Evolutionary conservation across 495 filamentous ascomycete species (phyloP), one percentile per base, ranked within the genome.

Genomic region (Amorphotheca resinae): DNA sequence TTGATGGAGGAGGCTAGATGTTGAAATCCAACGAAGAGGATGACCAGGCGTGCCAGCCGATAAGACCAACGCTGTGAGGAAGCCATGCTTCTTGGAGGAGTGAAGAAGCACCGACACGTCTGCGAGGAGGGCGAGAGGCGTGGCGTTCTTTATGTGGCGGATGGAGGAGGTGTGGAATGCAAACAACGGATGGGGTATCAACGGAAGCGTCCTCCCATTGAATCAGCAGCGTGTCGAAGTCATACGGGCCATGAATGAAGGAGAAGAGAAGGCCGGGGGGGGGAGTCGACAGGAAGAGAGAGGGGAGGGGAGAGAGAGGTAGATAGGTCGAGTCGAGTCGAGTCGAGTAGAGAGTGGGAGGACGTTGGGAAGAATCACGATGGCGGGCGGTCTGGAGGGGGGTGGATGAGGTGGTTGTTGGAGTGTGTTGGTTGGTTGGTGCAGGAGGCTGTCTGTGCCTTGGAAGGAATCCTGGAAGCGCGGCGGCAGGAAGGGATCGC

Each of bases 181-280:
- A 33, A 12, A 33, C 31, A 33, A 21, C 8, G 7, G 25, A 45
- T n/a, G n/a, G n/a, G 32, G 45, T 44, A 53, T 49, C 46, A 53
- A 37, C 26, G 36, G 32, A 41, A 46, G 26, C 50, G 44, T n/a
- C n/a, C n/a, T 53, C 46, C 46, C 46, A 47, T 51, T 46, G 48
- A 51, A 35, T 46, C 33, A 32, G 37, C 32, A 14, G 43, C 8
- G 11, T 9, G 48, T 46, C 28, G 41, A 51, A 26, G 38, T 46
- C 43, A 42, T 5, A 37, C 17, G 15, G 15, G n/a, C n/a, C n/a
- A n/a, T n/a, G n/a, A n/a, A n/a, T n/a, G 28, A 11, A 14, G 15
- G 11, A 14, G 28, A 32, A 9, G 28, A 32, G 28, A 32, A 14
- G 4, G 1, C 28, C n/a, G n/a, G n/a, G n/a, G n/a, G n/a, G n/a